phyloP scores from a whole-genome alignment of 192 early-diverging fungal genomes.

The Podochytrium sp. region DNA sequence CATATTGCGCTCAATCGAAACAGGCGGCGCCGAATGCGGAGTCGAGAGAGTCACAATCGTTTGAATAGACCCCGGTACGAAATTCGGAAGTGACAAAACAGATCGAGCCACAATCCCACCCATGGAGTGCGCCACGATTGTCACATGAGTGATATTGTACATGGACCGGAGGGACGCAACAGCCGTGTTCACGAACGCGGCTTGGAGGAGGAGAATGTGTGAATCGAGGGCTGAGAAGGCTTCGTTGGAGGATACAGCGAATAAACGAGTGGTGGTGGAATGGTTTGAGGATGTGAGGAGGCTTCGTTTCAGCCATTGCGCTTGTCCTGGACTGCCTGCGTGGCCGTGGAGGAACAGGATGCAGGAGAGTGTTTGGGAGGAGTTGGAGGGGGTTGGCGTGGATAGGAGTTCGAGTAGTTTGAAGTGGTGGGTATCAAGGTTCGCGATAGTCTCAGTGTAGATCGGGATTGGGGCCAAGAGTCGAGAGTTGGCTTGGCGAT shows the following conservation, averaged over 20 bases:
- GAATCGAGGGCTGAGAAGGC: slow-evolving; percentile 91
- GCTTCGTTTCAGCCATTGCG: too few species aligned
- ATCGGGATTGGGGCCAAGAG: too few species aligned
- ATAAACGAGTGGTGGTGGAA: background rate
- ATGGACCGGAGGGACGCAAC: slow-evolving; percentile 41
- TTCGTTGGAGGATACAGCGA: slow-evolving; percentile 80
- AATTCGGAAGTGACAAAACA: slow-evolving; percentile 73
- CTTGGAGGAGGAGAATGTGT: slow-evolving; percentile 82
- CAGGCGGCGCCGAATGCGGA: slow-evolving; percentile 82
- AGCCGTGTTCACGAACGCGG: slow-evolving; percentile 59
- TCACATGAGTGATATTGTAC: slow-evolving; percentile 57
- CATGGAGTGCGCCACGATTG: slow-evolving; percentile 94
- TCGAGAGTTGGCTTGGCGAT: background rate
- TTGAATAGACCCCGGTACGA: slow-evolving; percentile 68
- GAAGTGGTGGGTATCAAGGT: background rate
- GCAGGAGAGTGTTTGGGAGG: slow-evolving; percentile 28
- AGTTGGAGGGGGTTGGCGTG: background rate
- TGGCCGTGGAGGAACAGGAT: slow-evolving; percentile 94
- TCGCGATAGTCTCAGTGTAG: too few species aligned
- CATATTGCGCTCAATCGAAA: slow-evolving; percentile 66
- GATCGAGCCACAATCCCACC: slow-evolving; percentile 92
- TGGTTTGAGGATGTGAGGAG: too few species aligned
- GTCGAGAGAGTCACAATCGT: slow-evolving; percentile 89
- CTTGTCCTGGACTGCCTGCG: slow-evolving; percentile 90
- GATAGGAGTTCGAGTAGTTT: background rate